Base-by-base conservation (phyloP, 2,329 filamentous ascomycete species). In the Calonectria honghensis region DNA sequence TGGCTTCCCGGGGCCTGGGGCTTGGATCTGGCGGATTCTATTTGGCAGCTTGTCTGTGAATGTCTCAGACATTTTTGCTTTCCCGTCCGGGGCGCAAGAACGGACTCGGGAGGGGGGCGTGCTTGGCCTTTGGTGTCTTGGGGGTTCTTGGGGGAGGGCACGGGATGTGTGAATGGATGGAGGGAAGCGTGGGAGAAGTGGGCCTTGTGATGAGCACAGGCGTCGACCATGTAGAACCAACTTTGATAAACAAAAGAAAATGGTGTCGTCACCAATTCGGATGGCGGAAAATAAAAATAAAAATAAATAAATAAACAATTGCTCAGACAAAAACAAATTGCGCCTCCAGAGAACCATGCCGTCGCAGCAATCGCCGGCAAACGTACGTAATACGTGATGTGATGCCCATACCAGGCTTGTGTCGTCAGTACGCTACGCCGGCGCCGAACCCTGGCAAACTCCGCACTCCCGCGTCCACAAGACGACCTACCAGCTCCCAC, bases 11-110 rank as follows among this genome's bases (percentile, higher is more conserved):
- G 67, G 50, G 64, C 35, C 51, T 57, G 72, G 73, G 45, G 65
- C 54, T 51, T 48, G 48, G 45, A n/a, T 61, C 32, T 59, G 57
- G 69, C 51, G 71, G 70, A 24, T 59, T 27, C 54, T 39, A 39
- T 59, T 59, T 37, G 54, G 32, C 54, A 14, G 54, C n/a, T n/a
- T 24, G 20, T 37, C 20, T 24, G 24, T 24, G 35, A 57, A 45
- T 77, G 78, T 78, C 78, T 78, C 52, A 77, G 78, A 79, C 78
- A 79, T 59, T 78, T 54, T 27, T 41, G 24, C n/a, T 45, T 35
- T 59, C 32, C 54, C 54, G 54, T 59, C 54, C 35, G 54, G 54
- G 54, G 32, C 18, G 54, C 32, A 59, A 13, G 24, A 35, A 37
- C 54, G 35, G 54, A 35, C 35, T 54, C 31, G 51, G 51, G 51